Conservation (phyloP, 495 filamentous ascomycete genomes). For the Tuber magnatum region DNA sequence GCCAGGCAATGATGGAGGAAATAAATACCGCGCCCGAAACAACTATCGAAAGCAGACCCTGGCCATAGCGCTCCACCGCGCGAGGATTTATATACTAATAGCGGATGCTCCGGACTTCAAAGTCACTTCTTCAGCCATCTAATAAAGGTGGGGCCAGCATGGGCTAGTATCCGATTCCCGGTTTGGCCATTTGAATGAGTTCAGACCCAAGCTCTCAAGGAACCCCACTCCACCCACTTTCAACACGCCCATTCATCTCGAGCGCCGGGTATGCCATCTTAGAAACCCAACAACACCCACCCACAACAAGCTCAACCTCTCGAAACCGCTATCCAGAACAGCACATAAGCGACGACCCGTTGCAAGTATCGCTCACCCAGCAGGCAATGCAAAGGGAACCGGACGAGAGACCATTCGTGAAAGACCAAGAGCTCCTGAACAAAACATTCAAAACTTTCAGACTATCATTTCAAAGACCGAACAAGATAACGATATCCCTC, state of each 20-base stretch:
- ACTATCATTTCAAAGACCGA: background rate
- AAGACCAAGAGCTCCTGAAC: background rate
- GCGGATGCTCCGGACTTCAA: background rate
- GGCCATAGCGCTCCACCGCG: background rate
- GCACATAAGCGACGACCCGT: background rate
- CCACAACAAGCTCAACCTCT: background rate
- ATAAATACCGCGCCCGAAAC: background rate
- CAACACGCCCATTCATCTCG: background rate
- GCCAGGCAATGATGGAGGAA: background rate
- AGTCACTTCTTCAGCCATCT: background rate
- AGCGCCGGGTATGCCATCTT: background rate
- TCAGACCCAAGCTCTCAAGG: background rate
- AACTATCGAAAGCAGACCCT: background rate
- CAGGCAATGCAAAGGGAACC: background rate
- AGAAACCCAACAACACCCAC: background rate
- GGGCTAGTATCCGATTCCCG: background rate
- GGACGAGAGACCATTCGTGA: background rate
- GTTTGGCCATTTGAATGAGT: background rate
- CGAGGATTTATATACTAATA: background rate
- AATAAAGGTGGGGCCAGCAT: background rate
- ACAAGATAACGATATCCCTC: background rate
- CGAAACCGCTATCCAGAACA: background rate
- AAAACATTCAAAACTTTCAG: background rate
- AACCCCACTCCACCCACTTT: background rate
- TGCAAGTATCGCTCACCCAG: background rate